Evolutionary conservation across 2,329 filamentous ascomycete species (phyloP), one percentile per base, ranked within the genome.

Genomic region (Aspergillus caelatus): DNA sequence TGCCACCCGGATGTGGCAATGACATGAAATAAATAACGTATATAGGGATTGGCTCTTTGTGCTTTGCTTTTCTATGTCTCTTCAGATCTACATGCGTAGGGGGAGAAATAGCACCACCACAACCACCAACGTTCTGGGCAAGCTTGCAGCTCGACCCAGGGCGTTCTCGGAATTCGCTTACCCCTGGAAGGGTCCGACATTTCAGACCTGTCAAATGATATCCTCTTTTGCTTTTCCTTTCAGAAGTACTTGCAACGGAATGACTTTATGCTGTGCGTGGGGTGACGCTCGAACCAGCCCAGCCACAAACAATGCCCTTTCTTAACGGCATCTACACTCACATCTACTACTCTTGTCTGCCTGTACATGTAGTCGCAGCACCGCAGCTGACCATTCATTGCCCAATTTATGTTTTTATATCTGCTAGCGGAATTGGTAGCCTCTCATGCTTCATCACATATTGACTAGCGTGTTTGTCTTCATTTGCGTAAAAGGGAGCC

Each of bases 21-120:
- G 62, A 62, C 56, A 60, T 62, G 63, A 64, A 52, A 59, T 66
- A 64, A 52, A 62, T 66, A 61, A 68, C 61, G 64, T 70, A 65
- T 67, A 68, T 67, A 67, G 60, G 66, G 66, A 65, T 41, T 56
- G 67, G 64, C 52, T 64, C 53, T 58, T 46, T 57, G 54, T 41
- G 36, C 36, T 64, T 62, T 62, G 16, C 32, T 62, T 45, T 45
- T 36, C 55, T 53, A 26, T 52, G 30, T 59, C 28, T 48, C 32
- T 19, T 53, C 34, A 23, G 56, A 57, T 23, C 52, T 21, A 36
- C 26, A 32, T 39, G 32, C 14, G 28, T 39, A 21, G 14, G 52
- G 19, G 19, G 19, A 32, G n/a, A 19, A 28, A 30, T 39, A 32
- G 26, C 23, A 62, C 21, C 45, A 58, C 10, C 2, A 32, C 30